Evolutionary conservation across 805 yeast species (phyloP), one percentile per base, ranked within the genome.

Genomic region (Middelhovenomyces tepae): DNA sequence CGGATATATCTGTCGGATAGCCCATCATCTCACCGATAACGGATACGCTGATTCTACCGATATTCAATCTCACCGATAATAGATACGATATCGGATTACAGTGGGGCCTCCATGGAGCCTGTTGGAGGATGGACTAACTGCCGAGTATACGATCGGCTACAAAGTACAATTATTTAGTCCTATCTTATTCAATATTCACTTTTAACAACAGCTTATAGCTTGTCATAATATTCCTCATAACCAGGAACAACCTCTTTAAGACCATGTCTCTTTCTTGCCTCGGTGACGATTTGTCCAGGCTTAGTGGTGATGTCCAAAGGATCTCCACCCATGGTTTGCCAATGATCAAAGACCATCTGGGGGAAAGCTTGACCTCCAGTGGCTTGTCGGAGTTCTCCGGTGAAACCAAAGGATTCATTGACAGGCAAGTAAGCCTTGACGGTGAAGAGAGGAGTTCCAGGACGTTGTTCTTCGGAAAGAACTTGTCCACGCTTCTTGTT

Each of bases 311-410:
- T 78, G 71, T 89, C 97, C 53, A 81, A 70, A 64, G 94, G 94
- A 69, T 86, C 91, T 69, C 95, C 94, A 54, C 63, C 60, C 75
- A 91, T 72, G 57, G 84, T 68, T 51, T 85, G 73, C 97, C 97
- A 89, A 70, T 89, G 98, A 70, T 91, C 97, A 71, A 89, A 91
- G 69, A 91, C 93, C 94, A 91, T 77, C 75, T 89, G 97, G 73
- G 98, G 98, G 98, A 89, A 89, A 69, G 98, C 98, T 78, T 89
- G 98, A 71, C 98, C 98, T 83, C 95, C 96, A 62, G 98, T 89
- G 64, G 97, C 95, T 75, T 89, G 96, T 78, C 98, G 85, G 64
- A 89, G 81, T 62, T 87, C 95, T 75, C 93, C 91, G 59, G 95
- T 81, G 95, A 89, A 89, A 82, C 98, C 98, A 81, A 91, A 89